Conservation (phyloP, 139 green algal species). For the Picochlorum costavermella region DNA sequence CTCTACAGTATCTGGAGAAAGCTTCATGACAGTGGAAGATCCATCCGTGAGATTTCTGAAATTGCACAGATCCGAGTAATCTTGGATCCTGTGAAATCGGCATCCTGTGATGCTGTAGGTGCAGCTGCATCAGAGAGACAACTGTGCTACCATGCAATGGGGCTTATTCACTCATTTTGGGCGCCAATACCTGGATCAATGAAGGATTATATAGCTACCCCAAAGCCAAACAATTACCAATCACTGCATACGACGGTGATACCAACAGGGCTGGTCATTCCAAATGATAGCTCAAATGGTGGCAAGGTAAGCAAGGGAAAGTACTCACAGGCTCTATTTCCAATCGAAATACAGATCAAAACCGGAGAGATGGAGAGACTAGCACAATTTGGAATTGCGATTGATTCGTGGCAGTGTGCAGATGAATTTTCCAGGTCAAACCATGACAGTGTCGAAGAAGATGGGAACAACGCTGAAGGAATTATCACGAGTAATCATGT, state of each 20-base stretch:
- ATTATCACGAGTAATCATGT: background rate
- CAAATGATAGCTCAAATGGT: background rate
- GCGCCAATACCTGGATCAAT: constrained; percentile 63
- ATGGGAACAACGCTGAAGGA: background rate
- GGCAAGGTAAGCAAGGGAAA: background rate
- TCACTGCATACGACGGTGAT: constrained; percentile 68
- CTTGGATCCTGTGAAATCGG: constrained; percentile 14
- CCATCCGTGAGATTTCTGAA: constrained; percentile 38
- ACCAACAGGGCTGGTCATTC: constrained; percentile 17
- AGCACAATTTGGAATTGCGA: constrained; percentile 61
- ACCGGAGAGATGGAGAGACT: constrained; percentile 64
- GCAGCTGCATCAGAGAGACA: constrained; percentile 12
- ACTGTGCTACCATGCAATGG: constrained; percentile 46
- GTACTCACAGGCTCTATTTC: constrained; percentile 27
- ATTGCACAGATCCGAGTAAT: constrained; percentile 62
- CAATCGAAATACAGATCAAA: constrained; percentile 64
- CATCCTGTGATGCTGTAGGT: background rate
- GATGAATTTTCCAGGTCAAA: constrained; percentile 1
- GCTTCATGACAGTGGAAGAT: constrained; percentile 28
- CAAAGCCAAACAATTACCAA: constrained; percentile 78
- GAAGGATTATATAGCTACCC: constrained; percentile 86
- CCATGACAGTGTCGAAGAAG: background rate
- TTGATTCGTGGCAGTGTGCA: constrained; percentile 23
- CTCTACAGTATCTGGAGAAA: constrained; percentile 59
- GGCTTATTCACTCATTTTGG: constrained; percentile 68